Percentiles rank a stretch among this genome's conserved stretches.
These are phyloP conservation scores for Volvariella surrecta DNA, from an alignment of 1,284 basidiomycete genomes.

Conservation along the genomic window DNA sequence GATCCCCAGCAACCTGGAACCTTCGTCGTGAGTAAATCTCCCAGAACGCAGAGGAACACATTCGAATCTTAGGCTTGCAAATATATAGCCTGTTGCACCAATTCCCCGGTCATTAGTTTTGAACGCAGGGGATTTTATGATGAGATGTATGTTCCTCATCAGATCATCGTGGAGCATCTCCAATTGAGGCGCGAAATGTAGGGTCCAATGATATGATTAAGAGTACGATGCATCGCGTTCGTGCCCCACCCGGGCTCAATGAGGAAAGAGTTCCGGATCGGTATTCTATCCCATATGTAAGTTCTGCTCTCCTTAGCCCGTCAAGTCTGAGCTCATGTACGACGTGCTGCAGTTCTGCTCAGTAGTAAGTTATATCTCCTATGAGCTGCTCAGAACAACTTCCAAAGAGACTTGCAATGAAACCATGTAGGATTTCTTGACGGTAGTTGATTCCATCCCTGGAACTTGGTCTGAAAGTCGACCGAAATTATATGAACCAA, in stretches of 20 bases:
- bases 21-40: constrained; percentile 28
- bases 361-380: too few relatives aligned
- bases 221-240: constrained; percentile 53
- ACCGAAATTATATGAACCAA: constrained; percentile 23
- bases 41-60: not conserved
- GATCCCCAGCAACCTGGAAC: constrained; percentile 35
- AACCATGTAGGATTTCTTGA: constrained; percentile 26
- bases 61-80: too few relatives aligned
- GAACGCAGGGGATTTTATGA: constrained; percentile 54
- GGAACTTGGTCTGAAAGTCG: constrained; percentile 33
- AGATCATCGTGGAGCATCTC: not conserved
- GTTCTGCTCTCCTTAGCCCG: constrained; percentile 12
- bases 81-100: constrained; percentile 34
- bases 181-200: constrained; percentile 11
- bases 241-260: constrained; percentile 26
- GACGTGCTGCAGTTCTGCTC: too few relatives aligned
- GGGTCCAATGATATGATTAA: constrained; percentile 55
- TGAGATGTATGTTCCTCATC: constrained; percentile 31
- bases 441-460: constrained; percentile 40
- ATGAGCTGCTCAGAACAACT: not conserved
- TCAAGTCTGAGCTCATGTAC: not conserved
- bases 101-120: constrained; percentile 45
- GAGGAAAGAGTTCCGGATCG: constrained; percentile 29
- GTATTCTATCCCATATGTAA: constrained; percentile 51
- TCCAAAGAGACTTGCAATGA: too few relatives aligned